Base-by-base conservation (phyloP, 139 green algal genomes). In the Chlamydomonas schloesseri region DNA sequence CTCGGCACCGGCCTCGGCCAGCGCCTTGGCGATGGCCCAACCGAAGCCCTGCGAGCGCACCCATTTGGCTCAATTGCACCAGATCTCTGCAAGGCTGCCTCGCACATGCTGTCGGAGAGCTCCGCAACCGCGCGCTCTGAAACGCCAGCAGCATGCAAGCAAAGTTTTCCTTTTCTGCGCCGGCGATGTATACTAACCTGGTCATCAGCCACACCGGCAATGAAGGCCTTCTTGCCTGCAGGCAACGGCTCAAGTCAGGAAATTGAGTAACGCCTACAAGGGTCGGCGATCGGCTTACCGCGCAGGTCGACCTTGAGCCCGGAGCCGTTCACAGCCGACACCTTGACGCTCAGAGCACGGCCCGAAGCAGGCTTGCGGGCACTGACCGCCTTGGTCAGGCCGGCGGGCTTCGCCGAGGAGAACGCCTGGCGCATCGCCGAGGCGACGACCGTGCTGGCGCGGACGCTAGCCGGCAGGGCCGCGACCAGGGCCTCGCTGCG, bases 131-230 rank as follows among this genome's bases (percentile, higher is more conserved):
- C 6, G 42, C 42, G 42, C 42, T 50, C 42, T 13, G 42, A 50
- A 50, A 50, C 42, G 42, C 42, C 42, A 50, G 42, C 42, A 50
- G 42, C 42, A 50, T 50, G 42, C 42, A 50, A 50, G 42, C 42
- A 50, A 50, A 50, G 42, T 8, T 50, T 50, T 8, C 42, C n/a
- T n/a, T 50, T 50, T 50, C 8, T 50, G 42, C 42, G 42, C 42
- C 42, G n/a, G n/a, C 42, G 42, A 8, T 50, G 8, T 50, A 8
- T 18, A 42, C 88, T 55, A 73, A 96, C 96, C 93, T 99, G 95
- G 92, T 99, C 98, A 83, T 99, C 98, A 57, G 98, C 98, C 57
- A 99, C 97, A 57, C 98, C 98, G 55, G 98, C 98, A 57, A 99
- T 97, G 93, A 99, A 99, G 0, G 97, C 98, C 84, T 97, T 97